Evolutionary conservation across 441 rosid species (phyloP).

Genomic region (Gossypium lobatum): DNA sequence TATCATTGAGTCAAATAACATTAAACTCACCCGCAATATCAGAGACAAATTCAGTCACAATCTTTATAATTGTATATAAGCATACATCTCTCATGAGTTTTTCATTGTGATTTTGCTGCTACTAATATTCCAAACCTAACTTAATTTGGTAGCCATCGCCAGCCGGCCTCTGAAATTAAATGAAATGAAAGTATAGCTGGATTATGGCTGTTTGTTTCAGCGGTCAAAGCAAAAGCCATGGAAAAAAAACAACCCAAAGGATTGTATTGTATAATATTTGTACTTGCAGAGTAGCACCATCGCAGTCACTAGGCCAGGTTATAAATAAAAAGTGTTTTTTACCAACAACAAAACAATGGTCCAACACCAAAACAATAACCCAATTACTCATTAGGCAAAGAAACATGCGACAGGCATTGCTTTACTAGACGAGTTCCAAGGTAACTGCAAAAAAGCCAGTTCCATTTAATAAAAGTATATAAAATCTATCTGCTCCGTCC

Average conservation of each 20-base stretch:
- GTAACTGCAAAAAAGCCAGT: constrained; percentile 1
- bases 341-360: not conserved
- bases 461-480: not conserved
- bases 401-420: not conserved
- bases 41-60: no score
- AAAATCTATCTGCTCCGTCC: not conserved
- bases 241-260: no score
- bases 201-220: not conserved
- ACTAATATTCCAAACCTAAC: not conserved
- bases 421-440: not conserved
- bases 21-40: no score
- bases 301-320: not conserved
- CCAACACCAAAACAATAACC: not conserved
- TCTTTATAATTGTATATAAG: no score
- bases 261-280: no score
- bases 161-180: not conserved
- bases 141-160: not conserved
- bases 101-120: not conserved
- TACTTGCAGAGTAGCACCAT: not conserved
- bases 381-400: not conserved
- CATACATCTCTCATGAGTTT: not conserved
- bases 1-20: no score
- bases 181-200: not conserved
- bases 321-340: not conserved
- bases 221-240: no score